These are phyloP conservation scores for Jacaranda mimosifolia DNA, from an alignment of 257 asterid species.

Conservation along the genomic window DNA sequence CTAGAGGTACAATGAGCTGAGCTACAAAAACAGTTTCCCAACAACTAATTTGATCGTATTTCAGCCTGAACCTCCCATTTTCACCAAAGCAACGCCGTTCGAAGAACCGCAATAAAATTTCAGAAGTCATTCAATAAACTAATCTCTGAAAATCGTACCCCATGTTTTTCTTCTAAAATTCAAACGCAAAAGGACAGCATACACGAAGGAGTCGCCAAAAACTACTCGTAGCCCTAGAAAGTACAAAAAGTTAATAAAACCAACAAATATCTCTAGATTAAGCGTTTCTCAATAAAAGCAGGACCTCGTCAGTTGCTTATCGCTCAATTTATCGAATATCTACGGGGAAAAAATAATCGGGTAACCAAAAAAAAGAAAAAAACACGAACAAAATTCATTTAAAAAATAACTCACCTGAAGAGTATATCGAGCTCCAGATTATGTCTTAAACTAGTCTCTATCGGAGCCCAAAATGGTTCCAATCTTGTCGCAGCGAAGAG, in stretches of 20 bases:
- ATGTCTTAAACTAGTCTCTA: slow-evolving; percentile 25
- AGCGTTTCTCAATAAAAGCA: neutral
- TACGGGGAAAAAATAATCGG: neutral
- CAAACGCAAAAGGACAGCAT: neutral
- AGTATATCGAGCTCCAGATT: slow-evolving; percentile 16
- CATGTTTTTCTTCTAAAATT: neutral
- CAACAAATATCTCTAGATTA: neutral
- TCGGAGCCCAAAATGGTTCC: slow-evolving; percentile 7
- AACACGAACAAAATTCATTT: neutral
- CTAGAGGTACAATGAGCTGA: neutral
- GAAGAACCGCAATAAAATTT: slow-evolving; percentile 3
- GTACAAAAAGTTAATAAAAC: neutral
- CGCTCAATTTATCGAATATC: neutral
- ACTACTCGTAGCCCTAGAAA: slow-evolving; percentile 24
- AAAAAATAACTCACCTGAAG: slow-evolving; percentile 31
- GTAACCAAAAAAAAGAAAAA: neutral
- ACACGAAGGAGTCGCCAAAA: slow-evolving; percentile 1
- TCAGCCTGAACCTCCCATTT: slow-evolving; percentile 7
- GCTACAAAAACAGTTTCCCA: neutral
- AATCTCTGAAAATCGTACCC: neutral
- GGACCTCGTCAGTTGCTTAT: neutral
- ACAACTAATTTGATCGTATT: neutral
- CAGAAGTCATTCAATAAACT: slow-evolving; percentile 4
- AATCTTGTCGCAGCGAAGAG: slow-evolving; percentile 13
- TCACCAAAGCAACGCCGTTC: neutral